These are phyloP conservation scores for Asterophora lycoperdoides DNA, from an alignment of 768 basidiomycete species.

Conservation along the genomic window DNA sequence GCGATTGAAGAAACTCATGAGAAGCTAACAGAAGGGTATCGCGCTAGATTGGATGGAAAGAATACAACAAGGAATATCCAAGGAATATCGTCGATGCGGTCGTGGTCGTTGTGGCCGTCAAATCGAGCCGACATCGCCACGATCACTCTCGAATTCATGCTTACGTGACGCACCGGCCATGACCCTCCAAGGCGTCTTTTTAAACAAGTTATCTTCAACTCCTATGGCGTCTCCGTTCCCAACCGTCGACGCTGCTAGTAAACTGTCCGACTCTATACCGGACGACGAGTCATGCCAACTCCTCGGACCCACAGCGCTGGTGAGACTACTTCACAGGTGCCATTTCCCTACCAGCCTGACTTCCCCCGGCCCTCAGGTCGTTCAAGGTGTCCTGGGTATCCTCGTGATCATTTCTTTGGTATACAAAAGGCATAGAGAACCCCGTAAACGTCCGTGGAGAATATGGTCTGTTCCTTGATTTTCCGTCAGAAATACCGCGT, in stretches of 20 bases:
- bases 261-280: constrained; percentile 25
- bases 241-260: neutral
- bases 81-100: neutral
- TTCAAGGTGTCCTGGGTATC: constrained; percentile 86
- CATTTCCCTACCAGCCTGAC: constrained; percentile 46
- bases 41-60: constrained; percentile 1
- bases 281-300: constrained; percentile 51
- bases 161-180: constrained; percentile 8
- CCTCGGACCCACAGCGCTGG: constrained; percentile 49
- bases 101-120: neutral
- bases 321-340: constrained; percentile 31
- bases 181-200: neutral
- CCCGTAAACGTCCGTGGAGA: constrained; percentile 81
- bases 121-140: constrained; percentile 5
- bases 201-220: neutral
- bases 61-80: neutral
- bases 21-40: constrained; percentile 4
- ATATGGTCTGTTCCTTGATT: constrained; percentile 66
- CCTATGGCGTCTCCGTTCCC: constrained; percentile 4
- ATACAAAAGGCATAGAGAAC: constrained; percentile 84
- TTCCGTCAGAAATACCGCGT: constrained; percentile 1
- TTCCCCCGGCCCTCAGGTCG: constrained; percentile 55
- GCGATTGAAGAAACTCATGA: constrained; percentile 50
- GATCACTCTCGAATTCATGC: constrained; percentile 3
- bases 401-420: constrained; percentile 85